Percentiles rank a stretch among this genome's conserved stretches.
phyloP scores from a whole-genome alignment of 2,329 filamentous ascomycete genomes.

The Cordyceps tenuipes region DNA sequence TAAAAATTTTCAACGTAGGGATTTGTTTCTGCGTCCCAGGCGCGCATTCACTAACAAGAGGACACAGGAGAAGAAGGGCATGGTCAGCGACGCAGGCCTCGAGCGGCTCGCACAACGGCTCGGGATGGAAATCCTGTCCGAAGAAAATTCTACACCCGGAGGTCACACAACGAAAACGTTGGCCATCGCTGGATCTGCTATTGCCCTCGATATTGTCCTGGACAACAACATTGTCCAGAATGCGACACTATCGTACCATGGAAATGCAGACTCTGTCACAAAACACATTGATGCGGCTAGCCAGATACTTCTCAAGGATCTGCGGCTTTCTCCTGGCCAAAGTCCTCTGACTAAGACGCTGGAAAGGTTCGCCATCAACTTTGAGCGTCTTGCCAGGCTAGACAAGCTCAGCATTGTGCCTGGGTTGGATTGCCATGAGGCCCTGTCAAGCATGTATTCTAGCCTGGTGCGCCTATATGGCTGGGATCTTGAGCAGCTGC shows the following conservation, averaged over 20 bases:
- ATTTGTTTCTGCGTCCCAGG: slow-evolving; percentile 13
- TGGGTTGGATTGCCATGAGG: slow-evolving; percentile 68
- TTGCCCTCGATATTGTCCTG: slow-evolving; percentile 54
- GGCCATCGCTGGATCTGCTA: slow-evolving; percentile 52
- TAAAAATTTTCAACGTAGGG: slow-evolving; percentile 40
- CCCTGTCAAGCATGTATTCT: slow-evolving; percentile 63
- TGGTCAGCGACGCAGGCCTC: slow-evolving; percentile 68
- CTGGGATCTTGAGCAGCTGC: slow-evolving; percentile 56
- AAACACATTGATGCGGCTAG: slow-evolving; percentile 54
- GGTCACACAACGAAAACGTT: slow-evolving; percentile 45
- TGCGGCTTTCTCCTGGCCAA: slow-evolving; percentile 51
- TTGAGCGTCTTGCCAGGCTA: slow-evolving; percentile 59
- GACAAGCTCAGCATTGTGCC: slow-evolving; percentile 64
- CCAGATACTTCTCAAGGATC: slow-evolving; percentile 56
- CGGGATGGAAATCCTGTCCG: slow-evolving; percentile 57
- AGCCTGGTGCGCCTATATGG: slow-evolving; percentile 62
- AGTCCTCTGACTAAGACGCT: slow-evolving; percentile 62
- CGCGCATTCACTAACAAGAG: slow-evolving; percentile 11
- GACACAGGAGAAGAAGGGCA: slow-evolving; percentile 41
- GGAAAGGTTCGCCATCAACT: slow-evolving; percentile 61
- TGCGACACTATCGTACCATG: slow-evolving; percentile 55
- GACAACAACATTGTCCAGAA: slow-evolving; percentile 53
- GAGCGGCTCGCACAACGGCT: slow-evolving; percentile 59
- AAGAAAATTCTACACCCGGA: slow-evolving; percentile 39
- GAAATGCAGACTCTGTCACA: slow-evolving; percentile 48